Evolutionary conservation across 2,329 filamentous ascomycete species (phyloP).

Genomic region (Aspergillus fumigatiaffinis): DNA sequence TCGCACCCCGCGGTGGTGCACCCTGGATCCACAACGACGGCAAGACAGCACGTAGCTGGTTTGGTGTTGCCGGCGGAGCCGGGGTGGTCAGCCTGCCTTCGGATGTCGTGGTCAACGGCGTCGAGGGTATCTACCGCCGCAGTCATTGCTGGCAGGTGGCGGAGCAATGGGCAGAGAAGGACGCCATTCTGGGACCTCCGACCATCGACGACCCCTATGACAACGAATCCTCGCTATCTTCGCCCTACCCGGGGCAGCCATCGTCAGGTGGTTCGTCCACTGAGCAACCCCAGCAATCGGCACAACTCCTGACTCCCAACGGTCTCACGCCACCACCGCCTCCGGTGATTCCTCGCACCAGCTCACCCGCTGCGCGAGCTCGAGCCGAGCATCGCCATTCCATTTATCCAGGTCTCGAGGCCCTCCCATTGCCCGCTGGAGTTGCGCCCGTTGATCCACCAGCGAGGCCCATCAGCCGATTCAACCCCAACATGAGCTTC

Average conservation of each 20-base stretch:
- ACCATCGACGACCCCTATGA: conserved; percentile 33
- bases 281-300: conserved; percentile 29
- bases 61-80: conserved; percentile 57
- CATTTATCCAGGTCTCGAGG: conserved; percentile 44
- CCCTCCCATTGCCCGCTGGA: conserved; percentile 40
- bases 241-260: conserved; percentile 35
- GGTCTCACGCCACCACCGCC: conserved; percentile 33
- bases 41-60: conserved; percentile 45
- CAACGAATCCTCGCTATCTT: conserved; percentile 36
- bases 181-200: conserved; percentile 30
- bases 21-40: conserved; percentile 47
- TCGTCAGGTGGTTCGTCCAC: conserved; percentile 36
- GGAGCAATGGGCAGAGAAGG: conserved; percentile 55
- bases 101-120: conserved; percentile 62
- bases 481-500: conserved; percentile 48
- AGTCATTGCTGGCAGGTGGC: conserved; percentile 67
- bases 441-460: conserved; percentile 40
- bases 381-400: conserved; percentile 40
- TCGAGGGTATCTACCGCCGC: conserved; percentile 64
- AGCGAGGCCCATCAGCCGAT: conserved; percentile 35
- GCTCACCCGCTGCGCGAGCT: conserved; percentile 26
- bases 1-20: conserved; percentile 45
- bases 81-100: conserved; percentile 60
- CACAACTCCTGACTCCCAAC: conserved; percentile 29
- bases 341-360: conserved; percentile 32